Evolutionary conservation across 2,329 filamentous ascomycete genomes (phyloP), one percentile per base, ranked within the genome.

Genomic region (Fusarium secorum): DNA sequence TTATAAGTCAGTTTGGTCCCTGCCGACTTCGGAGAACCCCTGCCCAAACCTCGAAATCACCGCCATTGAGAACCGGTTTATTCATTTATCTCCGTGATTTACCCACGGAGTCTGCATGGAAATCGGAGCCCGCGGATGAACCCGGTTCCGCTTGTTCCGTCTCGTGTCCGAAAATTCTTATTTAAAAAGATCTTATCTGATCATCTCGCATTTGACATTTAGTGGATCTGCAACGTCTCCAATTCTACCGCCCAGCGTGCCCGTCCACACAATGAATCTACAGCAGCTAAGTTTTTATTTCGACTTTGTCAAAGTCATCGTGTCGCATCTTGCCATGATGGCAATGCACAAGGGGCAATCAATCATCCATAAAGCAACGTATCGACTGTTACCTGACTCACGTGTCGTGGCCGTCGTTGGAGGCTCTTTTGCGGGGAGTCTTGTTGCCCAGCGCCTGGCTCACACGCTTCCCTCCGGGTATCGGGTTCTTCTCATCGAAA

Each of bases 391-490:
- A 4, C 14, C 49, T 3, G 35, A 66, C 4, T 52, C 71, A 0
- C 71, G 44, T 22, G 73, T 69, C 26, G 68, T 73, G 0, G 30
- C 72, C 5, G 58, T 73, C 0, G 30, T 73, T 0, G 71, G 71
- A 4, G 71, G 71, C 0, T 73, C 71, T 3, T 73, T 69, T 24
- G 70, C 64, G 0, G 71, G 71, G 4, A 44, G 48, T 4, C 26
- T 69, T 11, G 18, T 68, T 20, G 68, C 58, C 1, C 68, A 70
- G 4, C 68, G 59, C 0, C 35, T 72, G 0, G 28, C 44, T 17
- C 61, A 74, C 9, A 61, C 55, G 1, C 28, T 73, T 0, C 71
- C 68, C 1, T 71, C 71, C 0, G 71, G 71, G 0, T 74, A 62
- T 18, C 49, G 71, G 1, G 68, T 72, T 0, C 18, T 74, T 5